Evolutionary conservation across 345 rosid species (phyloP), one percentile per base, ranked within the genome.

Genomic region (Aurinia saxatilis): DNA sequence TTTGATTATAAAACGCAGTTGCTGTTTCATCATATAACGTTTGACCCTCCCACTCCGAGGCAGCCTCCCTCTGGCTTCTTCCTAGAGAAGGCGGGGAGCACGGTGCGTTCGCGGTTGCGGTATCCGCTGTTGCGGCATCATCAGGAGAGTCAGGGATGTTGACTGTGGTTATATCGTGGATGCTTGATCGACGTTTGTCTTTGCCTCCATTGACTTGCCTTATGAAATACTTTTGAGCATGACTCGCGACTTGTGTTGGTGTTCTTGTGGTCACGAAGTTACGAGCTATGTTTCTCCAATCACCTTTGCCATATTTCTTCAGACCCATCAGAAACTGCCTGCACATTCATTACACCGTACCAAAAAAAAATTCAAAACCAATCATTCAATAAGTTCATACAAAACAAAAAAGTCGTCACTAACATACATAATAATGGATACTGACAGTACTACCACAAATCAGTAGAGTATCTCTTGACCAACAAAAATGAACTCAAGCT

Each of bases 201-300:
- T 93, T 93, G 31, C 97, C 92, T 11, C 97, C 97, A 1, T 83
- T 86, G 50, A 75, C 82, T 74, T 93, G 99, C 68, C 99, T 56
- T 75, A 90, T 90, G 72, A 87, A 93, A 73, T 90, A 93, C 75
- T 93, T 93, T n/a, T 90, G 99, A 51, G 99, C 99, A 71, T 93
- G 99, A 67, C 99, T 93, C 1, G 99, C 99, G 10, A 93, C 99
- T 77, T 93, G 97, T 47, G 99, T 93, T 1, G 99, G 97, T 12
- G 99, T 93, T 42, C 99, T 61, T 25, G 86, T 78, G 3, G 81
- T 86, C 78, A 93, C 99, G 27, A 84, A 90, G 57, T 87, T 79
- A 45, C 99, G 82, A 1, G 99, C 90, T 65, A 93, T 93, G 41
- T 87, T 90, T 76, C 99, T 84, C 99, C 99, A 93, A 63, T 93